Evolutionary conservation across 805 yeast genomes (phyloP).

Genomic region (Lipomyces sp.): DNA sequence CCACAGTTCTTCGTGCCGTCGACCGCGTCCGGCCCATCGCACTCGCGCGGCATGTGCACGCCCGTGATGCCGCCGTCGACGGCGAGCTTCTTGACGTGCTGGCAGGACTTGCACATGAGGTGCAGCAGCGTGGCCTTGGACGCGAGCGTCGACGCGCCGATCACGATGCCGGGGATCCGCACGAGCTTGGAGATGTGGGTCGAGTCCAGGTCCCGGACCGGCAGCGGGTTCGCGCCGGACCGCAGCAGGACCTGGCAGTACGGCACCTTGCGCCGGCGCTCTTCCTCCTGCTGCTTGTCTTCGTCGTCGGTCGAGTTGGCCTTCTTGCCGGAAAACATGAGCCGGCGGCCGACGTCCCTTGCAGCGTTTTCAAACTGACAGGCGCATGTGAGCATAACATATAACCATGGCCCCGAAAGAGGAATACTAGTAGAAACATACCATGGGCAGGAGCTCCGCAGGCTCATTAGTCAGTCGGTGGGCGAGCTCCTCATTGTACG

Average conservation of each 20-base stretch:
- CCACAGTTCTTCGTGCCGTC: conserved; percentile 65
- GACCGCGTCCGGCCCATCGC: conserved; percentile 52
- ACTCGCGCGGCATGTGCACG: conserved; percentile 61
- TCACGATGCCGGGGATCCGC: conserved; percentile 87
- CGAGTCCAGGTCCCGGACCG: conserved; percentile 80
- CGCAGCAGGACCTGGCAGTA: conserved; percentile 75
- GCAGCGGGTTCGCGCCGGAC: conserved; percentile 65
- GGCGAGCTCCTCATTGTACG: conserved; percentile 84
- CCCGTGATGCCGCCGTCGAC: conserved; percentile 70
- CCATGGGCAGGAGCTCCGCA: conserved; percentile 31
- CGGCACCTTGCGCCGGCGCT: conserved; percentile 58
- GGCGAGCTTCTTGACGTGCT: conserved; percentile 66
- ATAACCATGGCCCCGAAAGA: too few species aligned
- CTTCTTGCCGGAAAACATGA: conserved; percentile 36
- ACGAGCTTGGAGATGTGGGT: conserved; percentile 87
- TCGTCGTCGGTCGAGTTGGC: conserved; percentile 16
- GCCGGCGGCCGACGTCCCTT: conserved; percentile 68
- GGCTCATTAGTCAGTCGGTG: conserved; percentile 85
- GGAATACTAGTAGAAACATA: conserved; percentile 49
- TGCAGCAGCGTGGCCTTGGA: conserved; percentile 84
- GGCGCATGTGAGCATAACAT: too few species aligned
- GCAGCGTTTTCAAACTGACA: conserved; percentile 36
- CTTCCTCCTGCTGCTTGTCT: conserved; percentile 39
- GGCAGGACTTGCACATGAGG: conserved; percentile 82
- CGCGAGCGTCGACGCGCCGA: conserved; percentile 81